Evolutionary conservation across 1,284 basidiomycete species (phyloP), one percentile per base, ranked within the genome.

Genomic region (Ceratobasidium sp.): DNA sequence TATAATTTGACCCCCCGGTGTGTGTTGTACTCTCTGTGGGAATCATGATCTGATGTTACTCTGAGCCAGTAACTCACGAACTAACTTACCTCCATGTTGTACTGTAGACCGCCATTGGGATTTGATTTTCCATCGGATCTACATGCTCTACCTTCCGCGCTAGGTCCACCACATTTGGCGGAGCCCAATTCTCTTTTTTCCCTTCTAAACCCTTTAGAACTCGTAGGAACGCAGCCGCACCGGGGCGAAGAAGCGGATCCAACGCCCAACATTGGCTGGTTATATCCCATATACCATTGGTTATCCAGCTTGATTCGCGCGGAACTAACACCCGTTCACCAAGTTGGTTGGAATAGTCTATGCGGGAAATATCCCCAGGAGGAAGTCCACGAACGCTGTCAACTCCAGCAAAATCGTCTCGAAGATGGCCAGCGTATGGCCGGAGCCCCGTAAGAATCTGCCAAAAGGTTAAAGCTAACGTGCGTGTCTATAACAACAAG

Each of bases 391-490:
- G 59, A 1, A 74, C 48, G 23, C 30, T 74, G n/a, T 74, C 71
- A 0, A 50, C 2, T 0, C 71, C 71, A 1, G 71, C 71, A 52
- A 64, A 64, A 23, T 74, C 71, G 35, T 74, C 71, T 18, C 71
- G 71, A 8, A 70, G 68, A 16, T 70, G 68, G n/a, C 35, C 68
- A 4, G 68, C 68, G n/a, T 57, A 70, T n/a, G 68, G 68, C n/a
- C 68, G 52, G 7, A 70, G 27, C 1, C 68, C 68, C 2, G 68
- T 70, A 0, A 70, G 54, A 10, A 70, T 3, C 68, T 70, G n/a
- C 4, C 18, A 33, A 6, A 20, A 44, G 38, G 20, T 18, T 3
- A 20, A n/a, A 16, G 18, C 30, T 3, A 5, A 18, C 23, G 7
- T 4, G 38, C 8, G 16, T 16, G 0, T 23, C 20, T 20, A 20